phyloP scores from a whole-genome alignment of 257 asterid genomes.

The Knoxia roxburghii region DNA sequence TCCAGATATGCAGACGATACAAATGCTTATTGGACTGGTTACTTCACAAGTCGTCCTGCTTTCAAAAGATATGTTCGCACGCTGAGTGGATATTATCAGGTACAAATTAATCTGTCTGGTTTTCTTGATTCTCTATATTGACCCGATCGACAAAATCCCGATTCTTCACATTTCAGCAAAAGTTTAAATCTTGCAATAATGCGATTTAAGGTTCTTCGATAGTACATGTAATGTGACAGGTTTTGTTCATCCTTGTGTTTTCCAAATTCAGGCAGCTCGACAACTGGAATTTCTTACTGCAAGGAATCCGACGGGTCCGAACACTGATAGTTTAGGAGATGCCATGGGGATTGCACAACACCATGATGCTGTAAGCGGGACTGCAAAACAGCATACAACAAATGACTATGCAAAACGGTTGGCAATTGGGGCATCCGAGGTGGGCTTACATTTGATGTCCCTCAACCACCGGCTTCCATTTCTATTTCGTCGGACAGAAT shows the following conservation, averaged over 20 bases:
- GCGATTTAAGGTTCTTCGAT: too few relatives aligned
- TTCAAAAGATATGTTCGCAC: conserved; percentile 63
- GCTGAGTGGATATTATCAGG: conserved; percentile 77
- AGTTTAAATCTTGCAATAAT: too few relatives aligned
- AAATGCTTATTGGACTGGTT: conserved; percentile 85
- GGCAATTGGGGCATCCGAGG: conserved; percentile 78
- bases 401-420: conserved; percentile 82
- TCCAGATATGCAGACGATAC: conserved; percentile 58
- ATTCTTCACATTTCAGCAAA: background rate
- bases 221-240: too few relatives aligned
- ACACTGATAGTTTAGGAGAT: conserved; percentile 60
- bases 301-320: conserved; percentile 38
- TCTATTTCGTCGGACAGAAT: background rate
- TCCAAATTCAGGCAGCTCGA: conserved; percentile 61
- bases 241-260: background rate
- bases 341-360: conserved; percentile 80
- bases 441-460: background rate
- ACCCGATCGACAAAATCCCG: background rate
- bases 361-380: conserved; percentile 82
- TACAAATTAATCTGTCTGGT: conserved; percentile 16
- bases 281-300: conserved; percentile 73
- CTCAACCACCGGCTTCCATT: too few relatives aligned
- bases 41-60: conserved; percentile 79
- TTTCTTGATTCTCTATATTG: conserved; percentile 2
- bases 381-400: conserved; percentile 88